phyloP scores from a whole-genome alignment of 768 basidiomycete genomes.

The Agrocybe praecox region DNA sequence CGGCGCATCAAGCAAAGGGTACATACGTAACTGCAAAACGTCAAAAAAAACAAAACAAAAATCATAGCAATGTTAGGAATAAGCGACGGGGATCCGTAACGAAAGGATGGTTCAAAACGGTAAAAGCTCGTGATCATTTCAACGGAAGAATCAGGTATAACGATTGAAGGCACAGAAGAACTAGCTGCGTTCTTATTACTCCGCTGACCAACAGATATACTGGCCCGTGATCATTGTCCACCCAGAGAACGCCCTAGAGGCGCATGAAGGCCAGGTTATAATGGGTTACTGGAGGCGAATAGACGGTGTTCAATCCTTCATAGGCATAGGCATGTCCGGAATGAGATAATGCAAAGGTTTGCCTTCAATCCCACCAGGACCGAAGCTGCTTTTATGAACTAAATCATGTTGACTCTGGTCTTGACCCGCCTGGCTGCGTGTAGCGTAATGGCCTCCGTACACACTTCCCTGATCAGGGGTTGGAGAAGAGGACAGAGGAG shows the following conservation, averaged over 20 bases:
- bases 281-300: neutral
- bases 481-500: conserved; percentile 9
- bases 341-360: conserved; percentile 59
- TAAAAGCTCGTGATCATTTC: neutral
- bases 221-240: neutral
- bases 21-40: neutral
- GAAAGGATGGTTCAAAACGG: neutral
- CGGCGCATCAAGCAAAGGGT: neutral
- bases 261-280: neutral
- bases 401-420: conserved; percentile 24
- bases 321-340: conserved; percentile 52
- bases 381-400: conserved; percentile 47
- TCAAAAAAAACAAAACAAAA: neutral
- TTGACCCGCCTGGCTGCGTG: conserved; percentile 20
- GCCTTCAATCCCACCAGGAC: conserved; percentile 36
- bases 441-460: conserved; percentile 25
- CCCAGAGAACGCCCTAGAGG: neutral
- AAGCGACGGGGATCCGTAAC: conserved; percentile 1
- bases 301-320: conserved; percentile 13
- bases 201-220: neutral
- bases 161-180: neutral
- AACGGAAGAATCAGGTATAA: neutral
- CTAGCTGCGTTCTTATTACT: neutral
- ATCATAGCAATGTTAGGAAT: conserved; percentile 1
- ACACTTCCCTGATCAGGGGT: neutral